These are phyloP conservation scores for Cercospora sojina DNA, from an alignment of 2,329 filamentous ascomycete genomes.

Conservation along the genomic window DNA sequence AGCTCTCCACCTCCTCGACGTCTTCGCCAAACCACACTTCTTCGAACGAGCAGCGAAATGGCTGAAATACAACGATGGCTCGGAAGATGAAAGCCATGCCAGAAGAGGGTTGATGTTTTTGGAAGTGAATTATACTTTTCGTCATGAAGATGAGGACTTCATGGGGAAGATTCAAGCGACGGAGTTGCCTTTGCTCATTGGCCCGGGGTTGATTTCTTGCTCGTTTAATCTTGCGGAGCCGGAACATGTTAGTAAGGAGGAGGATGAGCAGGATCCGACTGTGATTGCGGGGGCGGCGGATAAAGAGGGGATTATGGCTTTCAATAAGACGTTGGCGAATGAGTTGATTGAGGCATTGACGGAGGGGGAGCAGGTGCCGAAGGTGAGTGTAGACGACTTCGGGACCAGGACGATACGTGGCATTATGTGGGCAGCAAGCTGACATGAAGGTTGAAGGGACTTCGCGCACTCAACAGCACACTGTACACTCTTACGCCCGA, in stretches of 20 bases:
- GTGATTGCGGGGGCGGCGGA: conserved; percentile 33
- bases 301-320: conserved; percentile 40
- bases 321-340: conserved; percentile 36
- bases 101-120: conserved; percentile 44
- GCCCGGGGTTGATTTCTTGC: conserved; percentile 41
- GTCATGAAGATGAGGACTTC: conserved; percentile 47
- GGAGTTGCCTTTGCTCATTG: conserved; percentile 41
- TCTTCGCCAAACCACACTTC: conserved; percentile 47
- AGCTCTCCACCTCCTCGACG: conserved; percentile 51
- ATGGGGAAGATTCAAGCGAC: conserved; percentile 42
- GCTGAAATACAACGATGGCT: conserved; percentile 34
- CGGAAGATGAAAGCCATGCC: conserved; percentile 31
- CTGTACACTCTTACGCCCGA: conserved; percentile 43
- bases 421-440: background rate
- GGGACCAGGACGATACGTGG: background rate
- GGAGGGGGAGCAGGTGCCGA: conserved; percentile 37
- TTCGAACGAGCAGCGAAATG: conserved; percentile 37
- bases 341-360: conserved; percentile 38
- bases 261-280: conserved; percentile 37
- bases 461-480: conserved; percentile 44
- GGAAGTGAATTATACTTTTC: conserved; percentile 50
- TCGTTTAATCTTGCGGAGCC: conserved; percentile 42
- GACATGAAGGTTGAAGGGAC: conserved; percentile 17
- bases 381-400: background rate
- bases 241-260: conserved; percentile 33